Evolutionary conservation across 1,284 basidiomycete genomes (phyloP), one percentile per base, ranked within the genome.

Genomic region (Sparassis latifolia): DNA sequence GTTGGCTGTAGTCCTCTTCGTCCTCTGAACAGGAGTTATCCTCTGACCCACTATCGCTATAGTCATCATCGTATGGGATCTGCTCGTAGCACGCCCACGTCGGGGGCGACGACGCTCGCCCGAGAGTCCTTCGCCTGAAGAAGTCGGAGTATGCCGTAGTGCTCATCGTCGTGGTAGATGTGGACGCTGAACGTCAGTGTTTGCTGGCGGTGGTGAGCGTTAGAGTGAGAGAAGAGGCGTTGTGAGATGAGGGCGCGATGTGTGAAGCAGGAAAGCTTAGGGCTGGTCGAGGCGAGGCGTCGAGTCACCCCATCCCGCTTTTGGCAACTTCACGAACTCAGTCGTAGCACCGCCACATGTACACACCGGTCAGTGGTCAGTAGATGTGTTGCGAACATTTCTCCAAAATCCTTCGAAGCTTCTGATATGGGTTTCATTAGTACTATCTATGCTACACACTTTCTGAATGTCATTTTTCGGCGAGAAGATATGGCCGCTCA

Each of bases 21-120:
- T 86, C 84, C 66, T 86, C 86, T 28, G 84, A 85, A 69, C 80
- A 84, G 4, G 80, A 82, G 54, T 71, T 68, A 50, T 73, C 69
- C 55, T 73, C 67, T 38, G 66, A 67, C 33, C 57, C 76, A 51
- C 69, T 72, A 30, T 75, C 73, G 62, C 70, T 74, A 59, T 66
- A 69, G 48, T 66, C 68, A 52, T 67, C 65, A 50, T 76, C 76
- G 52, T 77, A 80, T 50, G 82, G 82, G 64, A 89, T 89, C 75
- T 89, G 86, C 75, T 89, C 86, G 69, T 89, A 89, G 74, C 86
- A 89, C 12, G 86, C 85, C 86, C 86, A 89, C 0, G 85, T 89
- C 33, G 86, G 86, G 2, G 86, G 86, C 4, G 86, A 88, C 29
- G 86, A 81, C 44, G 86, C 86, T 52, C 86, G 78, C 31, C 86